Evolutionary conservation across 805 yeast species (phyloP), one percentile per base, ranked within the genome.

Genomic region (Phaffomyces opuntiae): DNA sequence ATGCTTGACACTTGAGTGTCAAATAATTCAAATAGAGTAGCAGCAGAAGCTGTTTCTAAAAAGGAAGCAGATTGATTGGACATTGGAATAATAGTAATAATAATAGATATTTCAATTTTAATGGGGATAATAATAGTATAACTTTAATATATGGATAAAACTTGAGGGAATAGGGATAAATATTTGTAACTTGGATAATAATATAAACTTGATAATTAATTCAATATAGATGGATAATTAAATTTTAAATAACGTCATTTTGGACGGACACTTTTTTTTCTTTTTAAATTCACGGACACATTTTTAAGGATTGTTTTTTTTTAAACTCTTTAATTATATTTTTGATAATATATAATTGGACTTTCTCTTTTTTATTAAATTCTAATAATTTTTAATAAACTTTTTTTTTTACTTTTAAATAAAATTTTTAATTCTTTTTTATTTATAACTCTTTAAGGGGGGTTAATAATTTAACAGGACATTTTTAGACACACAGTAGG

Each of bases 11-110:
- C 46, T 35, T 56, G 49, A 43, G 44, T 42, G 47, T 58, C 62
- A 43, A 55, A 56, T 44, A 58, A 40, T 48, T 56, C 62, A 48
- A 56, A 58, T 49, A 56, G 49, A 14, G 60, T 47, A 31, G 54
- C 45, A 45, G 55, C 45, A 25, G 56, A 50, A 38, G 49, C 54
- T 36, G 44, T 39, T 39, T 47, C 47, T 44, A 43, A 31, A 40
- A 42, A 45, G 24, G 43, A 29, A n/a, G 37, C 24, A 38, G 37
- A 24, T 44, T 47, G 42, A 39, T 39, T 24, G 26, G 43, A 26
- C 26, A 40, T 21, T 19, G 13, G 9, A 46, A 43, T 39, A 42
- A 43, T 40, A 43, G 39, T 27, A 40, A 35, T 35, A 33, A 25
- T 40, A 17, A 40, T 40, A 12, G 26, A 40, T 40, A 12, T 5